Evolutionary conservation across 257 asterid species (phyloP), one percentile per base, ranked within the genome.

Genomic region (Anisodus acutangulus): DNA sequence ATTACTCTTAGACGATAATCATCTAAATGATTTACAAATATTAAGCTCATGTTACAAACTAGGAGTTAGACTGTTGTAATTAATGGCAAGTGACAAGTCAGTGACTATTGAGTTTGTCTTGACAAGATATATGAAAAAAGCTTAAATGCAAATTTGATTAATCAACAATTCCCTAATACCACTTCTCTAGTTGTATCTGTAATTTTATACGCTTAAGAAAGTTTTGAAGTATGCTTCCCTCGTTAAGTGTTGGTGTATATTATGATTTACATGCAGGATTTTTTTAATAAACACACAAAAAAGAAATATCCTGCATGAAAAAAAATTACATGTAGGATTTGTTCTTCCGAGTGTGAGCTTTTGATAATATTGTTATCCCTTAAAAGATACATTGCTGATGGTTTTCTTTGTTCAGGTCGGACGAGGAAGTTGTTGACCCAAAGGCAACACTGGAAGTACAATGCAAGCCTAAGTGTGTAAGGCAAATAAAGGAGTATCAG

Each of bases 391-490:
- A 76, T 82, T 62, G 5, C 62, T 82, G 13, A n/a, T 66, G 5
- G 3, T 60, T 4, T n/a, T 37, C 17, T 7, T 53, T 82, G 19
- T 66, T 41, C 53, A 93, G 97, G 97, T 87, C 91, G 31, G 93
- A 93, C 16, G 93, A 89, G 19, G 97, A 93, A 81, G 91, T 91
- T 84, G 89, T 91, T 16, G 95, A 93, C 87, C 95, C 85, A 49
- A 93, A 91, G 89, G 88, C 74, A 81, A 89, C 81, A 66, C 86
- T 91, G 11, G 97, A 93, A 85, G 97, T 88, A 79, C 86, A 87
- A 9, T 93, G 97, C 90, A 93, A 89, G 90, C 91, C 95, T 55
- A 93, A 92, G 84, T 93, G 97, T 86, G 87, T 88, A 4, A 83
- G 91, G 79, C 92, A 91, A 6, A 88, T 93, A 17, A 88, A 85